phyloP scores from a whole-genome alignment of 495 filamentous ascomycete genomes.

The Xylaria castorea region DNA sequence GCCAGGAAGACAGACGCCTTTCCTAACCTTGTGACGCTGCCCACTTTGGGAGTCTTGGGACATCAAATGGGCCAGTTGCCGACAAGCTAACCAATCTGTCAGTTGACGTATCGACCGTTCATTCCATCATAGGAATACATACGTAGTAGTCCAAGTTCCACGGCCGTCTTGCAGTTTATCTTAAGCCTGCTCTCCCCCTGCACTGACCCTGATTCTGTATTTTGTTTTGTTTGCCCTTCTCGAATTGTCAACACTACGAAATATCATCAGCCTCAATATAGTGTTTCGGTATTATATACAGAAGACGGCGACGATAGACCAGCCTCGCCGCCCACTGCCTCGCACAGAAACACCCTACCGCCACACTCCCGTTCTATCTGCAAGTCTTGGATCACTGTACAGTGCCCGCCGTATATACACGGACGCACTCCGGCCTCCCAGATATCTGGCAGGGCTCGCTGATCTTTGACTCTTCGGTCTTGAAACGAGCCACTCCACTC shows the following conservation, averaged over 20 bases:
- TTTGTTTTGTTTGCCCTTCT: constrained; percentile 2
- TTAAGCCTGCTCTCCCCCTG: constrained; percentile 25
- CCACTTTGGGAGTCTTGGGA: constrained; percentile 26
- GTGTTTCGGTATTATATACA: neutral
- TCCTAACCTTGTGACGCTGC: constrained; percentile 24
- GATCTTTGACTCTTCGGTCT: constrained; percentile 48
- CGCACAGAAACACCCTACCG: constrained; percentile 7
- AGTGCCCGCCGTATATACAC: constrained; percentile 25
- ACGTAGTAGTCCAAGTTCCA: neutral
- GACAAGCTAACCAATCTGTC: constrained; percentile 27
- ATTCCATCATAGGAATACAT: constrained; percentile 28
- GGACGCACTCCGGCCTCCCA: constrained; percentile 41
- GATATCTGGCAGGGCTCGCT: constrained; percentile 47
- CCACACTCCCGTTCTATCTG: constrained; percentile 21
- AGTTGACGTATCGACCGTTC: constrained; percentile 29
- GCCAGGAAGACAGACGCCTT: constrained; percentile 16
- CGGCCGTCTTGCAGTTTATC: constrained; percentile 23
- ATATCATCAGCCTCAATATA: neutral
- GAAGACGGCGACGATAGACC: constrained; percentile 10
- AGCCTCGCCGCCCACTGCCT: constrained; percentile 18
- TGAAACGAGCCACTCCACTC: constrained; percentile 48
- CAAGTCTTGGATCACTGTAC: constrained; percentile 26
- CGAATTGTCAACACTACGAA: neutral
- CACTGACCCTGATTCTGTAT: neutral
- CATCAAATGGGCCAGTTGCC: constrained; percentile 19